These are phyloP conservation scores for Eucalyptus dawsonii DNA, from an alignment of 345 rosid species.

Conservation along the genomic window DNA sequence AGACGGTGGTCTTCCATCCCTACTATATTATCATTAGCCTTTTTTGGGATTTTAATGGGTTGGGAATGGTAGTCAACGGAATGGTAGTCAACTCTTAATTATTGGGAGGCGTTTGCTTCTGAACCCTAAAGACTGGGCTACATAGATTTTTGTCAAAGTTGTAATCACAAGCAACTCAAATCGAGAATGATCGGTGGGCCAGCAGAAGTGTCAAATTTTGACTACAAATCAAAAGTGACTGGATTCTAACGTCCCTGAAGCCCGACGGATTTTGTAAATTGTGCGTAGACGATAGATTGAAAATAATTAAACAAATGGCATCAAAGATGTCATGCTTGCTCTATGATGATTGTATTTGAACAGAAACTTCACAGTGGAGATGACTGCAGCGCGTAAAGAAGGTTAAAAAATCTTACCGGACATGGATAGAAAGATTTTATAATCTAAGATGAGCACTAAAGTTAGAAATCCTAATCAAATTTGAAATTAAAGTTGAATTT, in stretches of 20 bases:
- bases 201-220: not conserved
- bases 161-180: not conserved
- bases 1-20: not conserved
- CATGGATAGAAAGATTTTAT: not conserved
- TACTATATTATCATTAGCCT: not conserved
- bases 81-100: not conserved
- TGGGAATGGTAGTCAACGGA: not conserved
- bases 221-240: not conserved
- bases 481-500: too few relatives aligned
- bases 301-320: not conserved
- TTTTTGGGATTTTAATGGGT: rapidly evolving
- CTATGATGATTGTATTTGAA: rapidly evolving
- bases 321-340: not conserved
- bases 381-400: not conserved
- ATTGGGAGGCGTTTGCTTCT: not conserved
- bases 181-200: not conserved
- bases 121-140: not conserved
- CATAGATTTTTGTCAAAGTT: not conserved
- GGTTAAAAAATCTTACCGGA: not conserved
- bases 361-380: rapidly evolving
- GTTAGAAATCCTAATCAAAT: not conserved
- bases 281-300: not conserved
- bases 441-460: not conserved
- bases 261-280: not conserved
- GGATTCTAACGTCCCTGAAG: not conserved